Percentiles rank a stretch among this genome's conserved stretches.
These are phyloP conservation scores for Colletotrichum graminicola DNA, from an alignment of 2,329 filamentous ascomycete genomes.

Conservation along the genomic window DNA sequence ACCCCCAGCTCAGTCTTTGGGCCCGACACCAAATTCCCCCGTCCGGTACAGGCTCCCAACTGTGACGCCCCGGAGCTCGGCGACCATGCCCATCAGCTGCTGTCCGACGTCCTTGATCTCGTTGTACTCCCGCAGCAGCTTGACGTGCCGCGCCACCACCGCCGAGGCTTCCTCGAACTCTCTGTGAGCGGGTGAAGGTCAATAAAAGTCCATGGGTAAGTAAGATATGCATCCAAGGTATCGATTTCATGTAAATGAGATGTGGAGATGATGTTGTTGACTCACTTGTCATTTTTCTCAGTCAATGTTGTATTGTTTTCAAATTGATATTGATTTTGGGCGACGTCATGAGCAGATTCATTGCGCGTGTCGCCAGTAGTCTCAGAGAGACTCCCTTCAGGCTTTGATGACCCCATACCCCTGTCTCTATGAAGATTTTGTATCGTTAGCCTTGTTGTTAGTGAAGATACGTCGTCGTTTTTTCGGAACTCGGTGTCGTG, in stretches of 20 bases:
- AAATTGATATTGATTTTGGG: accelerated
- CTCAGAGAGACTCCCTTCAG: accelerated
- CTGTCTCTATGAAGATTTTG: accelerated
- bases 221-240: accelerated
- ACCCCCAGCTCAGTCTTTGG: conserved; percentile 41
- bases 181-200: background rate
- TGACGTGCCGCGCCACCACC: conserved; percentile 30
- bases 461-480: background rate
- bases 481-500: background rate
- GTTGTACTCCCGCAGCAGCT: conserved; percentile 52
- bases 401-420: accelerated
- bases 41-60: conserved; percentile 49
- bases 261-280: accelerated
- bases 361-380: too few relatives aligned
- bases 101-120: conserved; percentile 54
- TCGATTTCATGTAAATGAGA: accelerated
- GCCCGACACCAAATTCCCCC: conserved; percentile 49
- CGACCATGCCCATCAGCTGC: conserved; percentile 54
- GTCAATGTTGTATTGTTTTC: accelerated
- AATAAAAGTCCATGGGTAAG: background rate
- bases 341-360: accelerated
- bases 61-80: conserved; percentile 51
- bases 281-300: background rate
- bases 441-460: background rate
- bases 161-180: conserved; percentile 32